phyloP scores from a whole-genome alignment of 1,284 basidiomycete genomes.

The Schizophyllum amplum region DNA sequence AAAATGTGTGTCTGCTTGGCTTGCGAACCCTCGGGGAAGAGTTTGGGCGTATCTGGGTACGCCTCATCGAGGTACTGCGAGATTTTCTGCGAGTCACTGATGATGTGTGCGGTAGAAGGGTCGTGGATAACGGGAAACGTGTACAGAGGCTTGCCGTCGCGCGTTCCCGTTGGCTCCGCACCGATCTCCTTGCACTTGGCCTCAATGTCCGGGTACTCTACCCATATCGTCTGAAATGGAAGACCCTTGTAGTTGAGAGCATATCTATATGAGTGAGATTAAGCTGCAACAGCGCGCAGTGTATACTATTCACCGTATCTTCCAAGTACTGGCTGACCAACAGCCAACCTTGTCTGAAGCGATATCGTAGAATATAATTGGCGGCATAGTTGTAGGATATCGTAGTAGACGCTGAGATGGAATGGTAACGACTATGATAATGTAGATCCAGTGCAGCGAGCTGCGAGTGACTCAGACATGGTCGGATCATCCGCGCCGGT shows the following conservation, averaged over 20 bases:
- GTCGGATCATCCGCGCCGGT: no score
- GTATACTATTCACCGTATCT: slow-evolving; percentile 4
- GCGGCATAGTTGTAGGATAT: not conserved
- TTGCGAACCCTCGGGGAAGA: slow-evolving; percentile 26
- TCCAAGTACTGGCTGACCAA: slow-evolving; percentile 15
- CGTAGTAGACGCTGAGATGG: no score
- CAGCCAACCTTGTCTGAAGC: slow-evolving; percentile 9
- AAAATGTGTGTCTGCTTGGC: slow-evolving; percentile 18
- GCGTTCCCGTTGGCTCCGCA: slow-evolving; percentile 21
- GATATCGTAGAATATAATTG: slow-evolving; percentile 16
- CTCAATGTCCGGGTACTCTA: slow-evolving; percentile 34
- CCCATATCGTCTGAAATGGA: slow-evolving; percentile 30
- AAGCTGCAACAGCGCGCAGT: not conserved
- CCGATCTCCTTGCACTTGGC: slow-evolving; percentile 23
- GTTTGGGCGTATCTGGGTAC: slow-evolving; percentile 28
- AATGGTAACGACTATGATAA: no score
- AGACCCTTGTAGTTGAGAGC: slow-evolving; percentile 34
- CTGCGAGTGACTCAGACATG: no score
- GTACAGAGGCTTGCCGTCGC: slow-evolving; percentile 21
- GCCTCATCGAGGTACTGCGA: slow-evolving; percentile 34
- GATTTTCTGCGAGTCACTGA: slow-evolving; percentile 30
- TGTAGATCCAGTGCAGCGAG: no score
- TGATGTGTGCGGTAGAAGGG: slow-evolving; percentile 3
- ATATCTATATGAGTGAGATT: slow-evolving; percentile 21
- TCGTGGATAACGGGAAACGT: slow-evolving; percentile 20